phyloP scores from a whole-genome alignment of 805 yeast species.

The Yueomyces sp. region DNA sequence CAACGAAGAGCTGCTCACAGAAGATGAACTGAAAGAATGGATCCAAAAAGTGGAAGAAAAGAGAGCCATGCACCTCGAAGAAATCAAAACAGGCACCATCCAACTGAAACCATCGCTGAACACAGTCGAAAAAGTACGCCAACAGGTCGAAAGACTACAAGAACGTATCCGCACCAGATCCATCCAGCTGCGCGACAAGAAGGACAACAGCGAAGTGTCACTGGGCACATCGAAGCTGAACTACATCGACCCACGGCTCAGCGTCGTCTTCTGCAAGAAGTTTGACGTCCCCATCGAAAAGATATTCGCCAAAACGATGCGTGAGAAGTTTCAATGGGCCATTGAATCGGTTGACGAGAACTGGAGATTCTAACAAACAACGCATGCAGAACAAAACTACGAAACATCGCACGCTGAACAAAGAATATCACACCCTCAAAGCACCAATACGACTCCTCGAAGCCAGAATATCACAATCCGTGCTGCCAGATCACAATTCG shows the following conservation, averaged over 20 bases:
- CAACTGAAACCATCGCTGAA: slow-evolving; percentile 37
- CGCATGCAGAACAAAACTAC: no score
- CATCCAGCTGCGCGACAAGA: slow-evolving; percentile 77
- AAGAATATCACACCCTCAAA: no score
- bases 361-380: slow-evolving; percentile 54
- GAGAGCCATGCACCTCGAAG: slow-evolving; percentile 38
- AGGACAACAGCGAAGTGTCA: slow-evolving; percentile 88
- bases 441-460: no score
- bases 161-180: slow-evolving; percentile 54
- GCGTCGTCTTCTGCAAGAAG: slow-evolving; percentile 80
- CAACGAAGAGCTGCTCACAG: slow-evolving; percentile 37
- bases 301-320: slow-evolving; percentile 75
- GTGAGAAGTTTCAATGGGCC: slow-evolving; percentile 95
- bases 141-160: slow-evolving; percentile 60
- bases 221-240: slow-evolving; percentile 87
- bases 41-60: slow-evolving; percentile 41
- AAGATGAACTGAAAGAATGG: slow-evolving; percentile 45
- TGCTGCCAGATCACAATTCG: no score
- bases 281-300: slow-evolving; percentile 84
- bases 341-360: slow-evolving; percentile 77
- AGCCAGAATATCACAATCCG: no score
- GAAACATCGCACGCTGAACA: no score
- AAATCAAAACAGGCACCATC: slow-evolving; percentile 44
- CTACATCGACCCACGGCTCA: slow-evolving; percentile 86
- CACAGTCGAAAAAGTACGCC: slow-evolving; percentile 55